Base-by-base conservation (phyloP, 2,329 filamentous ascomycete species). In the Ambrosiella cleistominuta region DNA sequence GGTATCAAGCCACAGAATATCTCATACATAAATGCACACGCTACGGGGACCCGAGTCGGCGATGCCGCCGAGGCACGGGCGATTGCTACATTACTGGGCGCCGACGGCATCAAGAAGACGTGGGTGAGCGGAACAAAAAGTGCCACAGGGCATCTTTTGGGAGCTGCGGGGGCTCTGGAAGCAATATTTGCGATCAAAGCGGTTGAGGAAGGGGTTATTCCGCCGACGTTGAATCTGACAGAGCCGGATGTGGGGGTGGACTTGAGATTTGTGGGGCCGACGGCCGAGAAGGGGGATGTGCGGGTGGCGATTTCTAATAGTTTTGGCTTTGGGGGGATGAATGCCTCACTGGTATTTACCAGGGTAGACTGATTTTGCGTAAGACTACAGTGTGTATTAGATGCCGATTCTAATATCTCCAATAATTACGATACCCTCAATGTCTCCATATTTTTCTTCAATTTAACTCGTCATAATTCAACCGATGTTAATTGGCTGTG, bases 261-360 rank as follows among this genome's bases (percentile, higher is more conserved):
- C 62, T 95, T 91, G 72, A 96, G 97, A 67, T 91, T 96, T 68
- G 82, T 95, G 2, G 80, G 89, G 0, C 74, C 81, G 3, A 66
- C 74, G 51, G 77, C 88, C 0, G 90, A 96, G 69, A 69, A 80
- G 63, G 67, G 74, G 1, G 54, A 37, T 27, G 80, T 97, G 9
- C 72, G 81, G 59, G 83, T 91, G 19, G 87, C 86, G 4, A 65
- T 98, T 60, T 93, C 88, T 2, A 98, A 98, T 66, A 97, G 91
- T 68, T 98, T 98, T 71, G 93, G 93, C 0, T 98, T 98, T 72
- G 93, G 93, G 9, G 93, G 93, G 13, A 97, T 91, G 1, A 98
- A 98, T 71, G 90, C 91, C 47, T 89, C 82, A 57, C 72, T 98
- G 42, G 89, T 89, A 56, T 91, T 97, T 65, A 77, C 77, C 7